These are phyloP conservation scores for Penicillium soppii DNA, from an alignment of 495 filamentous ascomycete genomes.

Conservation along the genomic window DNA sequence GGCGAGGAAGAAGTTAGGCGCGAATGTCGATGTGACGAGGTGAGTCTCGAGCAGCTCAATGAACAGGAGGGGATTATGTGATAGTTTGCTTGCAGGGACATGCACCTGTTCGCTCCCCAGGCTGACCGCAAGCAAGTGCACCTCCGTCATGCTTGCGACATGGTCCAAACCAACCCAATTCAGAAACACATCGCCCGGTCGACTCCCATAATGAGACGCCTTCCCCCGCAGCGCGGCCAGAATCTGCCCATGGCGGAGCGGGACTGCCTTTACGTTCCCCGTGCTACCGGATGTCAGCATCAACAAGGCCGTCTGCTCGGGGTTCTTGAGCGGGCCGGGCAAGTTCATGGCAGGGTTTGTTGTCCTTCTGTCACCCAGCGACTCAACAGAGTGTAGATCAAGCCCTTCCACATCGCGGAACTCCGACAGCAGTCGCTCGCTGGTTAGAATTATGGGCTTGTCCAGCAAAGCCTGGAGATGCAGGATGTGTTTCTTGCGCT, in stretches of 20 bases:
- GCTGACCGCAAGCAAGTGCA: constrained; percentile 44
- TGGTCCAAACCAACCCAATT: constrained; percentile 55
- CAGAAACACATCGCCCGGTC: constrained; percentile 28
- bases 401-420: too few species aligned
- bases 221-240: constrained; percentile 45
- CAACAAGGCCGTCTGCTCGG: too few species aligned
- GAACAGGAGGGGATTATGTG: constrained; percentile 36
- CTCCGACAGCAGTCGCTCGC: too few species aligned
- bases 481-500: too few species aligned
- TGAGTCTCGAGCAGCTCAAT: constrained; percentile 37
- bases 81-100: constrained; percentile 35
- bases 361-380: too few species aligned
- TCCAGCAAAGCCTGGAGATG: too few species aligned
- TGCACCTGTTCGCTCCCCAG: constrained; percentile 44
- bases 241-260: constrained; percentile 39
- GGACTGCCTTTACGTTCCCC: constrained; percentile 52
- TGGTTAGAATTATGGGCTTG: too few species aligned
- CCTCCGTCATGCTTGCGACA: constrained; percentile 49
- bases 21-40: constrained; percentile 42
- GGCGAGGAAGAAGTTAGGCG: constrained; percentile 52
- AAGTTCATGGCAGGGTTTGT: too few species aligned
- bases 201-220: neutral
- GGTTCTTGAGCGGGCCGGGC: too few species aligned
- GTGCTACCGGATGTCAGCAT: constrained; percentile 59
- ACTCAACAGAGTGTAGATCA: too few species aligned